Percentiles rank a stretch among this genome's conserved stretches.
Evolutionary conservation across 169 alveolate species (phyloP).

Genomic region (Amoebophrya sp.): DNA sequence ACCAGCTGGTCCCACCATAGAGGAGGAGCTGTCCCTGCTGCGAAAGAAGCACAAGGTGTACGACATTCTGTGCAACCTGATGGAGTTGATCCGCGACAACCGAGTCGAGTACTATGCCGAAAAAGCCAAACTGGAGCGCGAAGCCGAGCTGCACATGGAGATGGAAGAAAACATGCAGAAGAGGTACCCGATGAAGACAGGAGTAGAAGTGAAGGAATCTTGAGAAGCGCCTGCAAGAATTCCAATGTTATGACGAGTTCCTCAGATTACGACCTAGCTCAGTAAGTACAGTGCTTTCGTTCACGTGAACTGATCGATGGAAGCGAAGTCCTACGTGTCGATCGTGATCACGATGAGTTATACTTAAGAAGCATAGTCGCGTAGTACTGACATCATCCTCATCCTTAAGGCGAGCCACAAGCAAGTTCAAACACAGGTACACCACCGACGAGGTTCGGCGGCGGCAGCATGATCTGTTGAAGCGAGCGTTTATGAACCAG

Average conservation of each 20-base stretch:
- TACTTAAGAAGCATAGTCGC: too few species aligned
- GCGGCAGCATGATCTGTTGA: neutral
- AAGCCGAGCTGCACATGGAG: neutral
- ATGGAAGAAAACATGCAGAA: neutral
- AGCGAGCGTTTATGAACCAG: neutral
- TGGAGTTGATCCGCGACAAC: neutral
- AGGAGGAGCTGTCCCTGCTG: neutral
- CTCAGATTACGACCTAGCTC: too few species aligned
- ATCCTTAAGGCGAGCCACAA: too few species aligned
- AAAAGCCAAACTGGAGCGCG: neutral
- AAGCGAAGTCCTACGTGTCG: too few species aligned
- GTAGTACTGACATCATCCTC: too few species aligned
- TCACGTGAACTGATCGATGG: too few species aligned
- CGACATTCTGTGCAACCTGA: neutral
- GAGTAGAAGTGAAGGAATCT: neutral
- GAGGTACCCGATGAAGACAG: too few species aligned
- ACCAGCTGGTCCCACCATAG: too few species aligned
- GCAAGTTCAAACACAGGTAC: neutral
- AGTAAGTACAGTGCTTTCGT: too few species aligned
- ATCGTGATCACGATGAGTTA: too few species aligned
- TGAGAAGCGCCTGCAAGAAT: too few species aligned
- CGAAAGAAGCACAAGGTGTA: neutral
- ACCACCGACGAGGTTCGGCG: neutral
- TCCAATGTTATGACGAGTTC: too few species aligned
- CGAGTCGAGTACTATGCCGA: neutral